These are phyloP conservation scores for Guillardia theta DNA, from an alignment of 78 protist species.

Conservation along the genomic window DNA sequence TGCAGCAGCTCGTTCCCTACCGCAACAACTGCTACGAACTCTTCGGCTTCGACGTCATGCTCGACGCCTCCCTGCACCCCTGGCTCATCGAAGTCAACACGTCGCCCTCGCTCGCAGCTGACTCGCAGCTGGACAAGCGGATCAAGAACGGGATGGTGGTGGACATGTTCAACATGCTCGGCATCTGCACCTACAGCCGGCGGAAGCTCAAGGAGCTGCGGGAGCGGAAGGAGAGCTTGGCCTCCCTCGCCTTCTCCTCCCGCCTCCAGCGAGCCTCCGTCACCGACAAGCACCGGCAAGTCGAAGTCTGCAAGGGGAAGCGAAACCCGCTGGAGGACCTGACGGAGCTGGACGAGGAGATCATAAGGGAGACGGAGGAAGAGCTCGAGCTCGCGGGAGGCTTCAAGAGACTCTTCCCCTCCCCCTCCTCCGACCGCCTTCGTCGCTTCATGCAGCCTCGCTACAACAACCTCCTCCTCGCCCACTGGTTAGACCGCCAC, in stretches of 20 bases:
- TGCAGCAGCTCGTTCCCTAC: slow-evolving; percentile 11
- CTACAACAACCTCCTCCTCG: slow-evolving; percentile 21
- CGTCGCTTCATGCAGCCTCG: not conserved
- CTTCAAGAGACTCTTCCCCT: not conserved
- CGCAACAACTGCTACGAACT: slow-evolving; percentile 6
- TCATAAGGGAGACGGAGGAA: not conserved
- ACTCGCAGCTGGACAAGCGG: slow-evolving; percentile 23
- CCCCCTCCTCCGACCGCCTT: not conserved
- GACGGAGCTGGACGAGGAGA: not conserved
- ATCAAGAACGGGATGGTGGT: slow-evolving; percentile 27
- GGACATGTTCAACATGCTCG: slow-evolving; percentile 32
- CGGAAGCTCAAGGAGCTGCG: not conserved
- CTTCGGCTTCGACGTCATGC: slow-evolving; percentile 38
- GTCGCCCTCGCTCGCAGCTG: slow-evolving; percentile 42
- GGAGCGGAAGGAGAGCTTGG: not conserved
- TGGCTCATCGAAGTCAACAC: slow-evolving; percentile 46
- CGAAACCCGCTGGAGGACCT: not conserved
- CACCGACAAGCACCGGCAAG: not conserved
- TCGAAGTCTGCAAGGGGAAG: not conserved
- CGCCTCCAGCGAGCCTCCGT: too few species aligned
- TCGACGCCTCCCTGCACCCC: not conserved
- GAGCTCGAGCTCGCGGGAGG: not conserved
- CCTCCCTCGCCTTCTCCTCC: too few species aligned
- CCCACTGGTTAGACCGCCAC: not conserved
- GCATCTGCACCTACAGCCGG: not conserved